Percentiles rank a stretch among this genome's conserved stretches.
phyloP scores from a whole-genome alignment of 2,329 filamentous ascomycete genomes.

The Aspergillus ibericus region DNA sequence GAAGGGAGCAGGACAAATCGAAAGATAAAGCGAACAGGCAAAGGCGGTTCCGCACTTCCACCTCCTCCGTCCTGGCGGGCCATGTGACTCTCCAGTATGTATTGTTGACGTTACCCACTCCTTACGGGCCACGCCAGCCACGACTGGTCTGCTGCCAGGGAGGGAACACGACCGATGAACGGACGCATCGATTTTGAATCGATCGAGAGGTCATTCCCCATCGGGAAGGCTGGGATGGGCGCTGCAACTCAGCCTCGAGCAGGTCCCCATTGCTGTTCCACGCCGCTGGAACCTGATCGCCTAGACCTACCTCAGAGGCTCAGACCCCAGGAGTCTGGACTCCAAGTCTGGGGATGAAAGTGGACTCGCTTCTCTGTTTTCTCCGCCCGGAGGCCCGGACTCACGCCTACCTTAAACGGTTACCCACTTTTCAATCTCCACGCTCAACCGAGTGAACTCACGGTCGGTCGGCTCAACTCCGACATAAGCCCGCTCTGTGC shows the following conservation, averaged over 20 bases:
- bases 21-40: no score
- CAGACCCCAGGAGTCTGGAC: neutral
- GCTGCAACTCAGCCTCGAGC: neutral
- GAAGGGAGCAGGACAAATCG: neutral
- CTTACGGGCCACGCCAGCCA: neutral
- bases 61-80: neutral
- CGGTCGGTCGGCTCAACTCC: neutral
- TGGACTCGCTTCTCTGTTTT: neutral
- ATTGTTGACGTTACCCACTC: constrained; percentile 3
- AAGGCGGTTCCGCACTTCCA: neutral
- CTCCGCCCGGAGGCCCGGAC: neutral
- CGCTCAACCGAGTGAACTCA: neutral
- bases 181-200: neutral
- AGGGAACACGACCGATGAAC: no score
- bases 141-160: neutral
- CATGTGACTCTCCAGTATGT: constrained; percentile 6
- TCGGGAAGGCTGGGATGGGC: neutral
- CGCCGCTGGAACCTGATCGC: neutral
- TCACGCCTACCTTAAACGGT: neutral
- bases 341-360: neutral
- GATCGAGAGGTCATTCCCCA: neutral
- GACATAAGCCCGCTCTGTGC: neutral
- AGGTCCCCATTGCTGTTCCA: neutral
- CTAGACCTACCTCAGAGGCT: no score
- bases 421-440: neutral